Base-by-base conservation (phyloP, 2,329 filamentous ascomycete genomes). In the Talaromyces sp. region DNA sequence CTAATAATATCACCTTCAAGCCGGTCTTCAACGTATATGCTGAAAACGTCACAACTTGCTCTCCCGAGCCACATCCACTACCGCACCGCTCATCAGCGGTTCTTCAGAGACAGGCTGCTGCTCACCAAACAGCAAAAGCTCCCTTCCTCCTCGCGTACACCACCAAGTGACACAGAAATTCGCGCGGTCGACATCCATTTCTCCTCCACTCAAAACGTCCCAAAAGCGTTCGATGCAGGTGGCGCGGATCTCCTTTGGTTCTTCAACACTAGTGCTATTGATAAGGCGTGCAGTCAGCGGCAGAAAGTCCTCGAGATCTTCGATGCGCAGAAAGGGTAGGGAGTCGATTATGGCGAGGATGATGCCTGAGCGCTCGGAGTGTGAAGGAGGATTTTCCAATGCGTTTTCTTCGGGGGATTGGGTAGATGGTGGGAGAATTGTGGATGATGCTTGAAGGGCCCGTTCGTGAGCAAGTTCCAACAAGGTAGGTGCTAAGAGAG, bases 181-280 rank as follows among this genome's bases (percentile, higher is more conserved):
- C 7, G 90, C 88, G 62, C 91, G 83, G 71, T 96, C 90, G 26
- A 96, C 88, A 74, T 96, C 92, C 86, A 96, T 89, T 77, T 96
- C 91, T 3, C 91, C 91, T 66, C 84, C 87, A 46, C 87, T 87
- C 10, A 96, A 76, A 2, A 91, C 83, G 61, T 95, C 87, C 87
- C 90, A 92, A 73, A 96, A 89, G 55, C 91, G 81, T 64, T 86
- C 82, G 69, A 87, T 86, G 41, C 87, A 90, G 2, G 80, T 78
- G 53, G 86, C 82, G 50, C 86, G 82, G 79, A 93, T 73, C 0
- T 80, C 75, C 63, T 91, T 86, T 2, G 27, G 26, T 6, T 54
- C 55, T 41, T 54, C 31, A 29, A 96, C 84, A 17, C 2, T 32
- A 13, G 76, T 75, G 13, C 13, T 38, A 65, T 87, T 86, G 62